phyloP scores from a whole-genome alignment of 2,329 filamentous ascomycete species.

The Aspergillus sp. region DNA sequence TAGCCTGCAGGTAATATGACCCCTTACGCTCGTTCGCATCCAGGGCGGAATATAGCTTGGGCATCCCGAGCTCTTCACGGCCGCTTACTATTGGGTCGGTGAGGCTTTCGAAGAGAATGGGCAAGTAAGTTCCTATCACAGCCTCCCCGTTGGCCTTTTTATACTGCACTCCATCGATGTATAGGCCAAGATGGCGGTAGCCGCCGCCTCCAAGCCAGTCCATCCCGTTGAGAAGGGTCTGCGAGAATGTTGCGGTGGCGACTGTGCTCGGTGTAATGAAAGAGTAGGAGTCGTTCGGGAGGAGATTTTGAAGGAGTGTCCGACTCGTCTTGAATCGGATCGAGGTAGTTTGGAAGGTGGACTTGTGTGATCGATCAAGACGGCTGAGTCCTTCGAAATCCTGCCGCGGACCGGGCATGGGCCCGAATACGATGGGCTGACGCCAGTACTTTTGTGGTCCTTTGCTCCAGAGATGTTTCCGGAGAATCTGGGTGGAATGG shows the following conservation, averaged over 20 bases:
- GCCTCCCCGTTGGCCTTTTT: constrained; percentile 49
- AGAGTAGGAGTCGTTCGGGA: constrained; percentile 44
- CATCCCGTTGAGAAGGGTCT: constrained; percentile 51
- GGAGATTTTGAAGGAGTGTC: constrained; percentile 51
- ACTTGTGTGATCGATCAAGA: constrained; percentile 26
- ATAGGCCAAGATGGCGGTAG: constrained; percentile 60
- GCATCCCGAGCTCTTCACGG: constrained; percentile 62
- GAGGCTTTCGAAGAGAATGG: constrained; percentile 59
- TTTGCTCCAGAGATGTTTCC: constrained; percentile 48
- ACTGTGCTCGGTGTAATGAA: constrained; percentile 49
- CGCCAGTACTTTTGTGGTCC: constrained; percentile 43
- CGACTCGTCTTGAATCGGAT: constrained; percentile 53
- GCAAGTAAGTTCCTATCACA: constrained; percentile 55
- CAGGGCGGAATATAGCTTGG: constrained; percentile 57
- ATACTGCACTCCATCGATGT: constrained; percentile 63
- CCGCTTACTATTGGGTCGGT: constrained; percentile 62
- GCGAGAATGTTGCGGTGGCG: constrained; percentile 44
- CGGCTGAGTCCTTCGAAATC: constrained; percentile 23
- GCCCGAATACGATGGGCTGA: constrained; percentile 49
- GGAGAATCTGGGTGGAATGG: constrained; percentile 52
- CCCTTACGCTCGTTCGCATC: constrained; percentile 41
- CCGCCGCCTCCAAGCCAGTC: constrained; percentile 62
- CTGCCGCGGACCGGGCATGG: constrained; percentile 49
- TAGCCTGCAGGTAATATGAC: constrained; percentile 41
- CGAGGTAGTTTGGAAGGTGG: constrained; percentile 47